phyloP scores from a whole-genome alignment of 2,329 filamentous ascomycete genomes.

The Exophiala mesophila region DNA sequence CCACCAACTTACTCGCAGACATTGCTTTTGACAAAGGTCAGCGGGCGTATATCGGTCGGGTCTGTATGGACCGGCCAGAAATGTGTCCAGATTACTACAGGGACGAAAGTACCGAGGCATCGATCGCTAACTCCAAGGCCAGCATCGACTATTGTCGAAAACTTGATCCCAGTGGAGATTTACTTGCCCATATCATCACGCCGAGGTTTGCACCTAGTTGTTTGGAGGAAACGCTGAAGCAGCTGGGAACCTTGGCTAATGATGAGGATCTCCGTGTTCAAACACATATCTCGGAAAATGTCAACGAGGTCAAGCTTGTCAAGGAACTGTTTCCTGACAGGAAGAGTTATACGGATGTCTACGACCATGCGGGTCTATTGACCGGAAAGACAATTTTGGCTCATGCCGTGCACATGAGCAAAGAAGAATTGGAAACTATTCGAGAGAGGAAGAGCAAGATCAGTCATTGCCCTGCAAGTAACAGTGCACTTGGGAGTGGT shows the following conservation, averaged over 20 bases:
- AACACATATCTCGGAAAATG: slow-evolving; percentile 87
- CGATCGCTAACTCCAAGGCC: slow-evolving; percentile 52
- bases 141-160: slow-evolving; percentile 60
- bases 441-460: slow-evolving; percentile 60
- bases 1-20: slow-evolving; percentile 86
- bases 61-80: slow-evolving; percentile 78
- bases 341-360: slow-evolving; percentile 68
- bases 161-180: slow-evolving; percentile 58
- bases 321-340: slow-evolving; percentile 61
- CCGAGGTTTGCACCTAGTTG: slow-evolving; percentile 58
- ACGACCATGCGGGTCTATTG: slow-evolving; percentile 68
- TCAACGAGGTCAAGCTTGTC: slow-evolving; percentile 67
- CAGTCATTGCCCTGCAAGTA: slow-evolving; percentile 82
- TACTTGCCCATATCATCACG: slow-evolving; percentile 77
- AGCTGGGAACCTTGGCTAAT: slow-evolving; percentile 60
- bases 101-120: slow-evolving; percentile 60
- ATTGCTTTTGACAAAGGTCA: slow-evolving; percentile 77
- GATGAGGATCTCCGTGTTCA: slow-evolving; percentile 61
- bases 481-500: slow-evolving; percentile 75
- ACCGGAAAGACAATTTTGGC: slow-evolving; percentile 72
- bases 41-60: slow-evolving; percentile 81
- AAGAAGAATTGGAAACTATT: slow-evolving; percentile 63
- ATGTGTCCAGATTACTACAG: slow-evolving; percentile 72
- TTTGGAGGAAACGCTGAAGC: slow-evolving; percentile 50
- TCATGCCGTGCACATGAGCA: slow-evolving; percentile 72